Conservation (phyloP, 257 asterid species). For the Plectranthus barbatus region DNA sequence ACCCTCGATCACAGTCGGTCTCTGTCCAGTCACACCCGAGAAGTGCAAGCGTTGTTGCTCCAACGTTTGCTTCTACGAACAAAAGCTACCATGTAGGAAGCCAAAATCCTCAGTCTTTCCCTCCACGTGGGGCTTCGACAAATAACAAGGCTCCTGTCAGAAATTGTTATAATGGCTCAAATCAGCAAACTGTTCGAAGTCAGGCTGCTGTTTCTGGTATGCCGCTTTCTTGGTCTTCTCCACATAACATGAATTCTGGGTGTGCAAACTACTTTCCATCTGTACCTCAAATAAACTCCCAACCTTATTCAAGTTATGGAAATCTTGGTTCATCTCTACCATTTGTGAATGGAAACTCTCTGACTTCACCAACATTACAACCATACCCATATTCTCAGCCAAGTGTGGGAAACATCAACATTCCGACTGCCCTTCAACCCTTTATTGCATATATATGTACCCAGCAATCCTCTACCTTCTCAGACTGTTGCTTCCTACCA, state of each 20-base stretch:
- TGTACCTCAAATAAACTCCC: slow-evolving; percentile 9
- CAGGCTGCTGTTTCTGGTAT: slow-evolving; percentile 15
- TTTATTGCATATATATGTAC: slow-evolving; percentile 9
- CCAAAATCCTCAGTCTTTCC: slow-evolving; percentile 20
- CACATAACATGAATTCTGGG: slow-evolving; percentile 8
- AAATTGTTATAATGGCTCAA: slow-evolving; percentile 10
- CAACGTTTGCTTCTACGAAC: slow-evolving; percentile 17
- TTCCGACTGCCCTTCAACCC: slow-evolving; percentile 13
- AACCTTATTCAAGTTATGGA: slow-evolving; percentile 15
- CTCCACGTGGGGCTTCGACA: slow-evolving; percentile 22
- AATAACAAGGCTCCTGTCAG: slow-evolving; percentile 19
- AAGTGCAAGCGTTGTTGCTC: slow-evolving; percentile 6
- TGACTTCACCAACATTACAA: too few species aligned
- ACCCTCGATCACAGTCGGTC: slow-evolving; percentile 13
- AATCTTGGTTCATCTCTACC: slow-evolving; percentile 6
- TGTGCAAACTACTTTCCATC: too few species aligned
- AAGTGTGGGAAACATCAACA: slow-evolving; percentile 16
- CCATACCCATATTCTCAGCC: slow-evolving; percentile 16
- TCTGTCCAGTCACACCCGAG: slow-evolving; percentile 20
- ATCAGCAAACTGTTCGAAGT: slow-evolving; percentile 9
- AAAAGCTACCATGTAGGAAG: slow-evolving; percentile 21
- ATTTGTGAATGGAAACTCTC: too few species aligned
- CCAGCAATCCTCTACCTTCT: slow-evolving; percentile 17
- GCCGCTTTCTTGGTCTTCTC: slow-evolving; percentile 14
- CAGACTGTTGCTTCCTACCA: slow-evolving; percentile 25